Conservation (phyloP, 2,329 filamentous ascomycete species). For the Pseudogymnoascus sp. region DNA sequence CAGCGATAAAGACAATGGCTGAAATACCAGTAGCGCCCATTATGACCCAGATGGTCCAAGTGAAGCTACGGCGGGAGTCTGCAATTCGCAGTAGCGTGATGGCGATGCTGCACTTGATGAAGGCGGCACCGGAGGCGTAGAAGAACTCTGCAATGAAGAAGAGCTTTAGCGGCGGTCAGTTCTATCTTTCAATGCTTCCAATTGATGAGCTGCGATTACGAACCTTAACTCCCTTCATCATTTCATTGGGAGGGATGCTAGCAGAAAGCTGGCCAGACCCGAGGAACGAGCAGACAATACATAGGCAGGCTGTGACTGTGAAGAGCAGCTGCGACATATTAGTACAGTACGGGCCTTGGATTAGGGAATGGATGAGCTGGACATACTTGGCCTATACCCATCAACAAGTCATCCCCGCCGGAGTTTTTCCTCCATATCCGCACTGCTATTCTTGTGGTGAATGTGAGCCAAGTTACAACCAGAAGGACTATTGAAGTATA, state of each 20-base stretch:
- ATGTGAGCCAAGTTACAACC: slow-evolving; percentile 21
- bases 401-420: slow-evolving; percentile 25
- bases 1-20: slow-evolving; percentile 25
- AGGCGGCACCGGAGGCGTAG: slow-evolving; percentile 29
- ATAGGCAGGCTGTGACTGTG: slow-evolving; percentile 22
- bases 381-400: slow-evolving; percentile 25
- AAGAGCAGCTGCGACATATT: slow-evolving; percentile 21
- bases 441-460: slow-evolving; percentile 20
- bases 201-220: slow-evolving; percentile 7
- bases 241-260: slow-evolving; percentile 13
- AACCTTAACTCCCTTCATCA: slow-evolving; percentile 22
- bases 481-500: slow-evolving; percentile 23
- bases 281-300: slow-evolving; percentile 25
- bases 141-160: slow-evolving; percentile 35
- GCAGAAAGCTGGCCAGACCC: slow-evolving; percentile 24
- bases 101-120: slow-evolving; percentile 28
- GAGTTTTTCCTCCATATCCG: slow-evolving; percentile 23
- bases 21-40: slow-evolving; percentile 21
- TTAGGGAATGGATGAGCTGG: not conserved
- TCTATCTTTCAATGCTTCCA: not conserved
- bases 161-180: slow-evolving; percentile 21
- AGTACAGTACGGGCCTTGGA: slow-evolving; percentile 14
- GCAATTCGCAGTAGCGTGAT: slow-evolving; percentile 29
- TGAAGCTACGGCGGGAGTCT: slow-evolving; percentile 25
- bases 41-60: slow-evolving; percentile 24